Percentiles rank a stretch among this genome's conserved stretches.
These are phyloP conservation scores for Exophiala bonariae DNA, from an alignment of 2,329 filamentous ascomycete species.

Conservation along the genomic window DNA sequence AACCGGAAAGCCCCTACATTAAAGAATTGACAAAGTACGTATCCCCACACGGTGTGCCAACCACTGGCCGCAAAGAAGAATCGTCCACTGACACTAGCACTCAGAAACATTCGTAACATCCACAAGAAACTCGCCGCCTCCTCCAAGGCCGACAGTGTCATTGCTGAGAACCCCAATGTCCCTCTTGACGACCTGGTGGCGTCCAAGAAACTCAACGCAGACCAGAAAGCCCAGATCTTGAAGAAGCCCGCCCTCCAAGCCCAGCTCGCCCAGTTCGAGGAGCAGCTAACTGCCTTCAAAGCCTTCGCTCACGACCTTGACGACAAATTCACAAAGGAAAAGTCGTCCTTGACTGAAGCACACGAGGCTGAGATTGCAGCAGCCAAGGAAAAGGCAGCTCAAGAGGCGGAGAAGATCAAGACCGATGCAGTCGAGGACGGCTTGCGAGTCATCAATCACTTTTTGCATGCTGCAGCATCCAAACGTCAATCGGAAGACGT, in stretches of 20 bases:
- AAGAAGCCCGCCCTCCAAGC: constrained; percentile 64
- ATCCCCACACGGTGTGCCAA: too few relatives aligned
- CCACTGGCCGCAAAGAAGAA: not conserved
- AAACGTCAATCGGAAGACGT: constrained; percentile 61
- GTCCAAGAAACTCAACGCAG: constrained; percentile 63
- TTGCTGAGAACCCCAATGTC: constrained; percentile 60
- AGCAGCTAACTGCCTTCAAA: constrained; percentile 62
- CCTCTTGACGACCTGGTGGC: constrained; percentile 64
- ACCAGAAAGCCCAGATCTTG: constrained; percentile 63
- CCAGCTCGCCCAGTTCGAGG: constrained; percentile 57
- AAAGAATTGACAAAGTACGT: constrained; percentile 87
- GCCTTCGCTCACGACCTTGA: constrained; percentile 61
- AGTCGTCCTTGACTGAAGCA: constrained; percentile 53
- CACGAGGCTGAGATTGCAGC: constrained; percentile 59
- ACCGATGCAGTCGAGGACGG: constrained; percentile 53
- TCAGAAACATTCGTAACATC: constrained; percentile 83
- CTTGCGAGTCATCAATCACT: constrained; percentile 60
- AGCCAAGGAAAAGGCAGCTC: constrained; percentile 50
- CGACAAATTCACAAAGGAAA: constrained; percentile 55
- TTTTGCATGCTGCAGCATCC: constrained; percentile 62
- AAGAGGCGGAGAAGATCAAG: constrained; percentile 48
- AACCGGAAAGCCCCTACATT: constrained; percentile 73
- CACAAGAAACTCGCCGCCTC: constrained; percentile 83
- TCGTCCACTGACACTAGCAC: constrained; percentile 15
- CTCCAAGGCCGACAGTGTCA: constrained; percentile 60